These are phyloP conservation scores for Juncus inflexus DNA, from an alignment of 176 grass and related monocot species.

Conservation along the genomic window DNA sequence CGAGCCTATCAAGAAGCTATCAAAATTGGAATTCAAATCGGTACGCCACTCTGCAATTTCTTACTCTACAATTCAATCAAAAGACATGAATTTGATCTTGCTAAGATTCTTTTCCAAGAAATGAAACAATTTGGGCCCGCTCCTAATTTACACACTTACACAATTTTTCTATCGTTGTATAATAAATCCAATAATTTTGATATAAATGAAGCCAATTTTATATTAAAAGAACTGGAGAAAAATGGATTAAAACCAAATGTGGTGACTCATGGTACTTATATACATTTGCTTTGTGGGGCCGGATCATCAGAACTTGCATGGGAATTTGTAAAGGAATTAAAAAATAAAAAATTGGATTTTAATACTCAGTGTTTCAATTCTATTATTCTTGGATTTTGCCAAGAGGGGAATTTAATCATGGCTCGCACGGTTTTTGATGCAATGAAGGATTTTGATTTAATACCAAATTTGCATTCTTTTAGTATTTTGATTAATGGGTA, in stretches of 20 bases:
- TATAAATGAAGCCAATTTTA: slow-evolving; percentile 9
- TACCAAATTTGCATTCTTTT: slow-evolving; percentile 21
- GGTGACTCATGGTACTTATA: slow-evolving; percentile 28
- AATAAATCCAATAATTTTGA: not conserved
- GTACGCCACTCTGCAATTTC: slow-evolving; percentile 27
- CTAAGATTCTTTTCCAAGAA: slow-evolving; percentile 21
- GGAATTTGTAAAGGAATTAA: slow-evolving; percentile 26
- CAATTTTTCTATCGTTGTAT: slow-evolving; percentile 29
- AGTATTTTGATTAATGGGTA: slow-evolving; percentile 4
- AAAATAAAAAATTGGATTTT: slow-evolving; percentile 4
- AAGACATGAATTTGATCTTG: slow-evolving; percentile 4
- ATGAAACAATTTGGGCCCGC: slow-evolving; percentile 21
- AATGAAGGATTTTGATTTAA: slow-evolving; percentile 19
- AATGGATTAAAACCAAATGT: slow-evolving; percentile 27
- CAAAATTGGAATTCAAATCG: slow-evolving; percentile 11
- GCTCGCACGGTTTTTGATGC: slow-evolving; percentile 22
- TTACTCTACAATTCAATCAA: slow-evolving; percentile 32
- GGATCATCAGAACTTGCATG: slow-evolving; percentile 29
- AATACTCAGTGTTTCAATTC: slow-evolving; percentile 36
- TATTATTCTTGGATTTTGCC: slow-evolving; percentile 31
- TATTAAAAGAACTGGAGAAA: slow-evolving; percentile 28
- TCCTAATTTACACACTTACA: slow-evolving; percentile 38
- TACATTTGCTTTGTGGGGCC: slow-evolving; percentile 28
- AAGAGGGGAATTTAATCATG: slow-evolving; percentile 15
- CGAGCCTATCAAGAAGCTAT: slow-evolving; percentile 23